Base-by-base conservation (phyloP, 1,284 basidiomycete species). In the Trichosporon coremiiforme region DNA sequence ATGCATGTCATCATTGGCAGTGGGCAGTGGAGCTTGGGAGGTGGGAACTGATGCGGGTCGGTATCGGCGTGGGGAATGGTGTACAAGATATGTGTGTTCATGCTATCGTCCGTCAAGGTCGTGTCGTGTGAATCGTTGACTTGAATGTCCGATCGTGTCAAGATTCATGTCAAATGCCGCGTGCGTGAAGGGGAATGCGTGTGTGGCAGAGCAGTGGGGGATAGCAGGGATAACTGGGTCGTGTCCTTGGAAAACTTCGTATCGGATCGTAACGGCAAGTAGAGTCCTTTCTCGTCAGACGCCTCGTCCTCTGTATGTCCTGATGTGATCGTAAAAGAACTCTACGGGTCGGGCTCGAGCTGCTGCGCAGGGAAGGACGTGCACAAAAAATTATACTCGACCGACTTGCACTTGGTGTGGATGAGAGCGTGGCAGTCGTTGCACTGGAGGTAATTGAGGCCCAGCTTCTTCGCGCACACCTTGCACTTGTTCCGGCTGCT, bases 391-490 rank as follows among this genome's bases (percentile, higher is more conserved):
- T 62, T 62, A 31, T 62, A 62, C 57, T 62, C 57, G 4, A 33
- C 57, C 15, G 57, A 62, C 29, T 62, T 62, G 57, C 57, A 62
- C 57, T 62, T 62, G 29, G 57, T 15, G 15, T 62, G 57, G 29
- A 62, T 62, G 8, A 62, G 57, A 4, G 57, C 57, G 17, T 62
- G 57, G 31, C 57, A 62, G 29, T 62, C 57, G 57, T 33, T 62
- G 31, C 57, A 62, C 57, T 62, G 57, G 31, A 62, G 57, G 31
- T 62, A 62, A 31, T 62, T 62, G 31, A 62, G 57, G 29, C 57
- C 57, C 4, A 62, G 29, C 29, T 62, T 62, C 57, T 62, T 62
- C 57, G 57, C 33, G 57, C 57, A 62, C 3, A 62, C 57, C 29
- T 62, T 62, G 57, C 57, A 62, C 57, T 62, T 62, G 57, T 33